Evolutionary conservation across 108 stramenopile species (phyloP).

Genomic region (Asterionellopsis glacialis): DNA sequence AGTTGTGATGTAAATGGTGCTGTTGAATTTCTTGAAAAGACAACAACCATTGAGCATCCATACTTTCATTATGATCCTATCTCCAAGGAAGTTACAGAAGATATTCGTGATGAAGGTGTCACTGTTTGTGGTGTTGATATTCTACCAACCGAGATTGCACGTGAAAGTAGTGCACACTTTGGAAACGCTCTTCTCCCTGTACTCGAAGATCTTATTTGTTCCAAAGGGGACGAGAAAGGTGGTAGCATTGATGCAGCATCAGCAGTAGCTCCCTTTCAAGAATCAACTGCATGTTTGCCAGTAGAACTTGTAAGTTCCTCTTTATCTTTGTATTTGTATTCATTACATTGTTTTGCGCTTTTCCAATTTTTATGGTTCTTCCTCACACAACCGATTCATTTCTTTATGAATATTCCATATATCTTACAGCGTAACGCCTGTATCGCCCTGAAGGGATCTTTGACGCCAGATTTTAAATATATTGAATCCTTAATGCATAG

Average conservation of each 20-base stretch:
- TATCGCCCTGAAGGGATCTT: slow-evolving; percentile 33
- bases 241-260: neutral
- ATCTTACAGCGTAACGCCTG: slow-evolving; percentile 22
- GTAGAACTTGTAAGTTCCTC: no score
- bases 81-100: slow-evolving; percentile 33
- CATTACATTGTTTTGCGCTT: no score
- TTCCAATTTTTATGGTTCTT: no score
- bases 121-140: slow-evolving; percentile 68
- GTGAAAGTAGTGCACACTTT: slow-evolving; percentile 79
- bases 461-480: slow-evolving; percentile 42
- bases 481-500: slow-evolving; percentile 39
- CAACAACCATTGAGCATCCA: slow-evolving; percentile 77
- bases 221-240: neutral
- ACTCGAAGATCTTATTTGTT: neutral
- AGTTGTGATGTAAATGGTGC: slow-evolving; percentile 77
- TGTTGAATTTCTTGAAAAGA: slow-evolving; percentile 62
- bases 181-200: slow-evolving; percentile 63
- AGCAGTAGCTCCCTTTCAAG: no score
- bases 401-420: no score
- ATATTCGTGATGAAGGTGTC: slow-evolving; percentile 47
- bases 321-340: no score
- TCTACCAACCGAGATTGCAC: slow-evolving; percentile 76
- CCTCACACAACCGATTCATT: no score
- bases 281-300: no score
- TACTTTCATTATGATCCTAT: slow-evolving; percentile 64